phyloP scores from a whole-genome alignment of 2,329 filamentous ascomycete species.

The Eutypa lata region DNA sequence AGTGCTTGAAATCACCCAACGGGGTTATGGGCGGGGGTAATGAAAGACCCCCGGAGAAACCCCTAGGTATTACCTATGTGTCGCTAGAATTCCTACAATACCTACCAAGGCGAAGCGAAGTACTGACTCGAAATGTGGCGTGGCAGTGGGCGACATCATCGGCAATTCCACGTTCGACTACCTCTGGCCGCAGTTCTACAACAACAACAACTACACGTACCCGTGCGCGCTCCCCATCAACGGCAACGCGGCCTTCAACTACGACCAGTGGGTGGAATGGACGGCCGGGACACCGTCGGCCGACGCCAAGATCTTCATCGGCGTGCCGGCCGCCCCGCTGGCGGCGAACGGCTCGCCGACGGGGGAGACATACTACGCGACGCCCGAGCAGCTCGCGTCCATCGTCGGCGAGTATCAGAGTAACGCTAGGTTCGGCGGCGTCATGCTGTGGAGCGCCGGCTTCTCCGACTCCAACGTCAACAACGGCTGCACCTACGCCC shows the following conservation, averaged over 20 bases:
- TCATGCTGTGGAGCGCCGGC: slow-evolving; percentile 41
- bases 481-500: slow-evolving; percentile 39
- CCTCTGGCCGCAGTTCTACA: slow-evolving; percentile 47
- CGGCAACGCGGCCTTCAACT: slow-evolving; percentile 33
- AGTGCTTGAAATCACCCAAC: too few relatives aligned
- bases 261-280: slow-evolving; percentile 30
- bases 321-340: slow-evolving; percentile 34
- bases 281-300: slow-evolving; percentile 29
- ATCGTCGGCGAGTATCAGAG: slow-evolving; percentile 27
- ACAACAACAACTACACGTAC: slow-evolving; percentile 34
- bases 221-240: slow-evolving; percentile 33
- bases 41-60: too few relatives aligned
- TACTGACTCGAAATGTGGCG: too few relatives aligned
- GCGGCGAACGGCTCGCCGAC: slow-evolving; percentile 31
- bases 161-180: slow-evolving; percentile 37
- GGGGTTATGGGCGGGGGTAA: too few relatives aligned
- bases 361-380: slow-evolving; percentile 33
- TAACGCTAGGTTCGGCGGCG: slow-evolving; percentile 30
- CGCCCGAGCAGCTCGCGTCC: slow-evolving; percentile 26
- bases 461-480: slow-evolving; percentile 33
- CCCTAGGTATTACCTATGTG: too few relatives aligned
- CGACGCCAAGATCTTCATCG: slow-evolving; percentile 36
- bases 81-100: too few relatives aligned
- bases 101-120: too few relatives aligned
- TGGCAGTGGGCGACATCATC: slow-evolving; percentile 36